phyloP scores from a whole-genome alignment of 1,284 basidiomycete genomes.

The Ustilago curta region DNA sequence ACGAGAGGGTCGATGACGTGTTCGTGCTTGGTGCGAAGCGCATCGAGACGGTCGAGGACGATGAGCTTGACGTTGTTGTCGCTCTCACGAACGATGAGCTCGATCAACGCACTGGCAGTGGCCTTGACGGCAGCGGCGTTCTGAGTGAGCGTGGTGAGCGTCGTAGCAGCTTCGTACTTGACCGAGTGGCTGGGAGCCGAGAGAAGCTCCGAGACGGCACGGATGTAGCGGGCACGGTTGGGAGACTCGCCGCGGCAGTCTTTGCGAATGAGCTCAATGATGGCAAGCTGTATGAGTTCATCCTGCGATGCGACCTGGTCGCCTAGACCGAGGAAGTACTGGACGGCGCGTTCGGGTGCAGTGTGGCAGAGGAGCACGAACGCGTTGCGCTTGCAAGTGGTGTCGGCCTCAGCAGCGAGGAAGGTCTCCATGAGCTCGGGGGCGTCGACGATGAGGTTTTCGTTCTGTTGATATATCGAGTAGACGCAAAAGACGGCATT shows the following conservation, averaged over 20 bases:
- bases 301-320: constrained; percentile 88
- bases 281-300: constrained; percentile 93
- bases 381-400: constrained; percentile 96
- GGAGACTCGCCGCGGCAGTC: constrained; percentile 84
- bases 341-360: constrained; percentile 88
- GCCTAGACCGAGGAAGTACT: constrained; percentile 87
- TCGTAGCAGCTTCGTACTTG: constrained; percentile 97
- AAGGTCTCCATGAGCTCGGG: constrained; percentile 97
- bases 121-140: constrained; percentile 97
- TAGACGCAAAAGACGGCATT: constrained; percentile 97
- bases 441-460: constrained; percentile 94
- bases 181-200: constrained; percentile 91
- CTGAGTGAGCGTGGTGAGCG: constrained; percentile 92
- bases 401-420: constrained; percentile 88
- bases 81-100: constrained; percentile 91
- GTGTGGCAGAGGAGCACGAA: constrained; percentile 93
- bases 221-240: constrained; percentile 80
- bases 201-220: constrained; percentile 93
- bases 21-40: constrained; percentile 85
- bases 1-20: constrained; percentile 91
- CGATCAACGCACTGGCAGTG: constrained; percentile 88
- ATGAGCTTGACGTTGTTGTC: constrained; percentile 99
- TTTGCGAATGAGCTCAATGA: constrained; percentile 92
- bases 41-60: constrained; percentile 91
- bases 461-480: constrained; percentile 84